Evolutionary conservation across 2,329 filamentous ascomycete species (phyloP), one percentile per base, ranked within the genome.

Genomic region (Alternaria atra): DNA sequence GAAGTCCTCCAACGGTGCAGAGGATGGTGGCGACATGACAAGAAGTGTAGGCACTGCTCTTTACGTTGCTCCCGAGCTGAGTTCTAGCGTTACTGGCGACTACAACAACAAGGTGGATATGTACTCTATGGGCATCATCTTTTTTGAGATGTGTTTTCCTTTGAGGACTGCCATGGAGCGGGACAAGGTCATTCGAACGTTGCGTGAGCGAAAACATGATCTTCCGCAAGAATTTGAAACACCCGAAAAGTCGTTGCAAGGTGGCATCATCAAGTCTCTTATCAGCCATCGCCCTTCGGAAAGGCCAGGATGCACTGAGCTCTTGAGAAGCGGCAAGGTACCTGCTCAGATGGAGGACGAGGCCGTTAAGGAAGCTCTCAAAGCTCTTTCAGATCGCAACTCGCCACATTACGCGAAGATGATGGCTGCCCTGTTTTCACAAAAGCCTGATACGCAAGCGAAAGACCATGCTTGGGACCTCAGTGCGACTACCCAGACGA

Each of bases 41-140:
- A 83, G 85, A 52, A 88, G 87, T 68, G 81, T 91, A 47, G 89
- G 89, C 4, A 99, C 95, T 13, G 90, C 92, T 0, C 91, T 95
- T 58, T 99, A 99, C 72, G 91, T 97, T 57, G 95, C 95, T 0
- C 95, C 95, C 0, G 95, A 99, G 78, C 87, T 99, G 57, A 89
- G 91, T 61, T 93, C 92, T 1, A 86, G 86, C 6, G 89, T 89
- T 6, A 86, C 86, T 32, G 91, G 90, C 4, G 89, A 89, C 63
- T 98, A 98, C 76, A 96, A 92, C 61, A 90, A 92, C 58, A 98
- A 97, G 78, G 94, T 98, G 1, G 95, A 99, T 86, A 98, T 99
- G 94, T 99, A 95, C 76, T 97, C 94, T 0, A 84, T 99, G 42
- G 95, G 95, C 0, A 91, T 99, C 65, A 98, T 99, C 58, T 97